Conservation (phyloP, 108 stramenopile genomes). For the Chaetoceros muelleri region DNA sequence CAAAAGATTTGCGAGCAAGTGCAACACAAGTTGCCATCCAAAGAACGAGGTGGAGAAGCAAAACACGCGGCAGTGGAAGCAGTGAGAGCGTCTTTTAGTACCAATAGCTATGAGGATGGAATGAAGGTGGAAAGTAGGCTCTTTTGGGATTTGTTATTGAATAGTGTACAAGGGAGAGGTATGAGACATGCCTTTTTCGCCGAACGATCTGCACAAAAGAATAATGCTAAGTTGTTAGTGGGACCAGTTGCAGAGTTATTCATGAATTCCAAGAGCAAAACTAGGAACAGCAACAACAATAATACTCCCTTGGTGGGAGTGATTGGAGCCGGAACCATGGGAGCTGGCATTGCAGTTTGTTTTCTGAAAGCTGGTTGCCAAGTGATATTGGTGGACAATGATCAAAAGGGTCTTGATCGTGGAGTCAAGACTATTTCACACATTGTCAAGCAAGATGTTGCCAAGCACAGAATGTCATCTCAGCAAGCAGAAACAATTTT, state of each 20-base stretch:
- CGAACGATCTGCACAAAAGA: constrained; percentile 67
- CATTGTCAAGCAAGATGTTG: constrained; percentile 43
- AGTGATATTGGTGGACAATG: constrained; percentile 82
- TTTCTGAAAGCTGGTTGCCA: constrained; percentile 80
- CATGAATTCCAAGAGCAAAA: neutral
- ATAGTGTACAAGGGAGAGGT: constrained; percentile 63
- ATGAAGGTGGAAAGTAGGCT: constrained; percentile 47
- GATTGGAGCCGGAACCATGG: constrained; percentile 96
- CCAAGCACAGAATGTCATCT: constrained; percentile 29
- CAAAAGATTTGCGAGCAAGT: constrained; percentile 49
- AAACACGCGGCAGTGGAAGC: constrained; percentile 63
- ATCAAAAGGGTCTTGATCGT: constrained; percentile 49
- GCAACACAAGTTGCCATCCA: constrained; percentile 45
- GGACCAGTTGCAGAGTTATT: neutral
- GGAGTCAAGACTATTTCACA: constrained; percentile 47
- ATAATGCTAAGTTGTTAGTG: constrained; percentile 10
- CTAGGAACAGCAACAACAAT: neutral
- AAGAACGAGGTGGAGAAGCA: constrained; percentile 58
- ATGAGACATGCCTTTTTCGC: constrained; percentile 92
- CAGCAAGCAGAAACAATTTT: constrained; percentile 18
- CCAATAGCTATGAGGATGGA: constrained; percentile 42
- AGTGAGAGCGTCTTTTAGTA: constrained; percentile 51
- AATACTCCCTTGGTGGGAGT: constrained; percentile 47
- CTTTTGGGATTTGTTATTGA: constrained; percentile 53
- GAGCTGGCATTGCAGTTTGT: constrained; percentile 90